Evolutionary conservation across 2,329 filamentous ascomycete genomes (phyloP).

Genomic region (Fusarium setosum): DNA sequence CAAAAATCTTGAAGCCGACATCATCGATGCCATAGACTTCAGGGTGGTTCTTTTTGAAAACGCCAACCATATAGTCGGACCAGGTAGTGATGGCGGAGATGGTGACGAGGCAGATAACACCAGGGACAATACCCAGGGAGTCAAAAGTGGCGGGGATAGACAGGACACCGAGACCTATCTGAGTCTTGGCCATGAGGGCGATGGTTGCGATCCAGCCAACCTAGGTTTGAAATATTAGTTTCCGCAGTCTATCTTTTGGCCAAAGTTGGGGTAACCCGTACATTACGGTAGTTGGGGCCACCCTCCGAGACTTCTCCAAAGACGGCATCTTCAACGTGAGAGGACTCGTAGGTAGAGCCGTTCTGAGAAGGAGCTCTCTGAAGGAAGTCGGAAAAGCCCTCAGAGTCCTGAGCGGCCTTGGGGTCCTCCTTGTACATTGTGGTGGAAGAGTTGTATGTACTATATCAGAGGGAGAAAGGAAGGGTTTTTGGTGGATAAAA

Average conservation of each 20-base stretch:
- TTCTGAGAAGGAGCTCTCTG: constrained; percentile 5
- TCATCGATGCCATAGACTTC: constrained; percentile 65
- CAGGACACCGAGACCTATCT: constrained; percentile 60
- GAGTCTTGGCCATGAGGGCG: constrained; percentile 58
- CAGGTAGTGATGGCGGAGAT: constrained; percentile 59
- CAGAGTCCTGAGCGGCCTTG: constrained; percentile 2
- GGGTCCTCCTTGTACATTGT: neutral
- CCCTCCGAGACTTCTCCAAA: constrained; percentile 39
- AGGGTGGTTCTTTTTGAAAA: constrained; percentile 62
- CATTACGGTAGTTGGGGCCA: constrained; percentile 46
- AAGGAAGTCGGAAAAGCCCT: neutral
- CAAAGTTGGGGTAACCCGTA: constrained; percentile 6
- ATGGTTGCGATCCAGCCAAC: constrained; percentile 56
- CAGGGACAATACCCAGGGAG: constrained; percentile 59
- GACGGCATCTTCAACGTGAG: constrained; percentile 23
- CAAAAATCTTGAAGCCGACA: constrained; percentile 59
- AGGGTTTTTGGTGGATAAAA: neutral
- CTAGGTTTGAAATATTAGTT: constrained; percentile 33
- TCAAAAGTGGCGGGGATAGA: constrained; percentile 60
- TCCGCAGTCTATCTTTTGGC: neutral
- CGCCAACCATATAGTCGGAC: constrained; percentile 60
- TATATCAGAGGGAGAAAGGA: neutral
- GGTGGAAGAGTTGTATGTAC: neutral
- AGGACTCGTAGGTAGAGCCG: neutral
- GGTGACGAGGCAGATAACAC: constrained; percentile 55